phyloP scores from a whole-genome alignment of 2,329 filamentous ascomycete genomes.

The Penicillium sp. region DNA sequence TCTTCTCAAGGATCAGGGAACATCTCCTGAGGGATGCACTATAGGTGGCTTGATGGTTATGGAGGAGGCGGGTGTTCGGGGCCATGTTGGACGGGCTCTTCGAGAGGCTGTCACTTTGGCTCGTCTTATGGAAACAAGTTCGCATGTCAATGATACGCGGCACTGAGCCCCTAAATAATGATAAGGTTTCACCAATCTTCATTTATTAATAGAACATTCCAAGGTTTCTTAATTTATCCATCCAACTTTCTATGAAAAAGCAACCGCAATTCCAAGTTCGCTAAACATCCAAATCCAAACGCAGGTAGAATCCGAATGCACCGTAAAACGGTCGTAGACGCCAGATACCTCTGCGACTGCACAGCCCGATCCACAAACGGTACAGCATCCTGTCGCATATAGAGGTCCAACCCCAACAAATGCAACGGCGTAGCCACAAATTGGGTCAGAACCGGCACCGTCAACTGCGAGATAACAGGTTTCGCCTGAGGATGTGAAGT shows the following conservation, averaged over 20 bases:
- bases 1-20: conserved; percentile 60
- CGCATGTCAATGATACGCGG: conserved; percentile 27
- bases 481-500: conserved; percentile 22
- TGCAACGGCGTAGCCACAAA: conserved; percentile 78
- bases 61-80: conserved; percentile 59
- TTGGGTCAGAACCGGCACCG: conserved; percentile 75
- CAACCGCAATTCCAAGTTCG: conserved; percentile 59
- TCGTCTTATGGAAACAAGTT: conserved; percentile 48
- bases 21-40: conserved; percentile 63
- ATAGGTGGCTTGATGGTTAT: conserved; percentile 62
- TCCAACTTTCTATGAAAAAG: conserved; percentile 20
- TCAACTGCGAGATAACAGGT: conserved; percentile 62
- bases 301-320: conserved; percentile 82
- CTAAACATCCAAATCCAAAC: conserved; percentile 81
- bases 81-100: conserved; percentile 56
- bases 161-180: conserved; percentile 7
- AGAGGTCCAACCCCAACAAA: conserved; percentile 80
- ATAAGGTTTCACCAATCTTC: not conserved
- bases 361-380: conserved; percentile 58
- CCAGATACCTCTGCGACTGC: conserved; percentile 68
- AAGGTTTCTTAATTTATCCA: not conserved
- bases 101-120: conserved; percentile 62
- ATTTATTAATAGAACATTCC: not conserved
- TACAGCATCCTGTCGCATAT: conserved; percentile 54
- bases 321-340: conserved; percentile 65